Conservation (phyloP, 331 rosid genomes). For the Quercus tomentella region DNA sequence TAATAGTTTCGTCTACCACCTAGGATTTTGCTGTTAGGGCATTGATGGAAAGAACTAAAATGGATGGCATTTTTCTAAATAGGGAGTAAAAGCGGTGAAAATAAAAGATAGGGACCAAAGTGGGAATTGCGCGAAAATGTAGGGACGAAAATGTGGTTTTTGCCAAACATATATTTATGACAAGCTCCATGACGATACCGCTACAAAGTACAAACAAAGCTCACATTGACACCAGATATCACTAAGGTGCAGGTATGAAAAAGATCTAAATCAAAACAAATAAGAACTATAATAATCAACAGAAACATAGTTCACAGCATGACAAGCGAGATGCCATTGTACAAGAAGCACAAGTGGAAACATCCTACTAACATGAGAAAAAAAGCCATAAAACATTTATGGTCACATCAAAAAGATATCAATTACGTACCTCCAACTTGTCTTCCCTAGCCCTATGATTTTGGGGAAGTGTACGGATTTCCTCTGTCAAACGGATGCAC, state of each 20-base stretch:
- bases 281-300: not conserved
- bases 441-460: conserved; percentile 38
- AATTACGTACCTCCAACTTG: conserved; percentile 40
- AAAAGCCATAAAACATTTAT: not conserved
- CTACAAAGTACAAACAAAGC: not conserved
- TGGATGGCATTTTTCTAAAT: too few relatives aligned
- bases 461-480: conserved; percentile 45
- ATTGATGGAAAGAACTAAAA: too few relatives aligned
- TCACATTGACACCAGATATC: not conserved
- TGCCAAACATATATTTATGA: not conserved
- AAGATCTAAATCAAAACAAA: not conserved
- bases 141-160: too few relatives aligned
- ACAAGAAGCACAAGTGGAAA: not conserved
- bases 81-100: too few relatives aligned
- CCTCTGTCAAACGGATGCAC: conserved; percentile 47
- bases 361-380: not conserved
- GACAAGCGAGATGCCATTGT: not conserved
- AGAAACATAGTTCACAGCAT: not conserved
- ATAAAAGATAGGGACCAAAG: too few relatives aligned
- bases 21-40: too few relatives aligned
- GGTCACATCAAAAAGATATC: not conserved
- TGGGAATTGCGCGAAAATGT: too few relatives aligned
- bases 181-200: not conserved
- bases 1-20: too few relatives aligned
- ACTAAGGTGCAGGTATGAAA: not conserved